Evolutionary conservation across 305 asterid species (phyloP), one percentile per base, ranked within the genome.

Genomic region (Plantago lanceolata): DNA sequence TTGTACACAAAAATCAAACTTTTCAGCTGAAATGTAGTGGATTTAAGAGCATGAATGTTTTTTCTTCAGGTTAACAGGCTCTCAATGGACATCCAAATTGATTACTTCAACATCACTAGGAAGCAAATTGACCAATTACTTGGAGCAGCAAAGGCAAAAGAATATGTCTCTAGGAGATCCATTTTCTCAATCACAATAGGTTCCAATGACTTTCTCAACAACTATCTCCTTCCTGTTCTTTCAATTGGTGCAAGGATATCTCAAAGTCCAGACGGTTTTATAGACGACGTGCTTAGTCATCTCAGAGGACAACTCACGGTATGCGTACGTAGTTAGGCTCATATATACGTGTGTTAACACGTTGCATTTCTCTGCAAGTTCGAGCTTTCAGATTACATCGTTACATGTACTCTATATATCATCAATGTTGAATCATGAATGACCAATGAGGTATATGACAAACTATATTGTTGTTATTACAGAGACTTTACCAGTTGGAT

Each of bases 71-170:
- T 91, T 53, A 91, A 91, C 64, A 78, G 96, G 81, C 83, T 91
- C 4, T 91, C 96, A 28, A 83, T 88, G 94, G 96, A 86, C 71
- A 76, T 92, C 68, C 98, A 92, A 20, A 74, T 92, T 5, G 98
- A 92, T 67, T 92, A 92, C 79, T 92, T 92, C 85, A 92, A 73
- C 81, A 89, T 89, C n/a, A 91, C 98, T 0, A 82, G 98, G 53
- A 78, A 78, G 66, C 72, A 85, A 68, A 79, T 91, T 1, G 94
- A 85, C 33, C 69, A 79, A 29, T 47, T 88, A 54, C 31, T 91
- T 64, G 95, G 96, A 9, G 48, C 81, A 61, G 67, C 92, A 13
- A 83, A 85, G 74, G 98, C 96, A 19, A 82, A 64, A 77, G 89
- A 89, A 2, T 75, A 76, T 65, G 2, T 92, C 7, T 59, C 60